Percentiles rank a stretch among this genome's conserved stretches.
Conservation (phyloP, 129 eudicot species). For the Heracleum sosnowskyi region DNA sequence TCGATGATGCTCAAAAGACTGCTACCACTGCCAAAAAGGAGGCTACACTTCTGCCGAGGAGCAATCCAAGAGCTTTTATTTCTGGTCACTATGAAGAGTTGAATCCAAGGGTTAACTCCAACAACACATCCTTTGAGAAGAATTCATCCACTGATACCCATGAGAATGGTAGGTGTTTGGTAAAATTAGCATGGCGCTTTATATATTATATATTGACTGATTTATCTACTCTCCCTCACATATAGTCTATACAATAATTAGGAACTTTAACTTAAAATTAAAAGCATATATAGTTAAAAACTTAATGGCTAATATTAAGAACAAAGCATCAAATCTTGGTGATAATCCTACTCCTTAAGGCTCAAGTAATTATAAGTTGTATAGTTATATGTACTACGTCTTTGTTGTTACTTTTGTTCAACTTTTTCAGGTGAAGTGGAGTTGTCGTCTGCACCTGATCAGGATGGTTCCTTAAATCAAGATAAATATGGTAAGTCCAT, state of each 20-base stretch:
- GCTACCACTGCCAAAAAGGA: conserved; percentile 8
- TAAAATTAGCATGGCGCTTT: neutral
- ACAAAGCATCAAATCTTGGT: neutral
- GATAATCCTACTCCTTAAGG: neutral
- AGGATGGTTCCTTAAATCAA: neutral
- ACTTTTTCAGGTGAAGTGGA: conserved; percentile 4
- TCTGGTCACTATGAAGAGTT: conserved; percentile 16
- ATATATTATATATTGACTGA: neutral
- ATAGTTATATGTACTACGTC: neutral
- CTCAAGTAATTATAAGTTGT: neutral
- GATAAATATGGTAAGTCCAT: conserved; percentile 13
- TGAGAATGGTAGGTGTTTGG: conserved; percentile 18
- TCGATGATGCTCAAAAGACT: conserved; percentile 21
- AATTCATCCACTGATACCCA: conserved; percentile 10
- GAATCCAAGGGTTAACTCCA: conserved; percentile 10
- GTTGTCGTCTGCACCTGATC: neutral
- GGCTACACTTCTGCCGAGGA: conserved; percentile 38
- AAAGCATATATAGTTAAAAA: too few relatives aligned
- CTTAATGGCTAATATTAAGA: neutral
- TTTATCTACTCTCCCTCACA: neutral
- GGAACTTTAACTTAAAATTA: neutral
- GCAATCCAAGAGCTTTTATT: conserved; percentile 48
- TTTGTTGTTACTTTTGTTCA: neutral
- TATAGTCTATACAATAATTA: neutral
- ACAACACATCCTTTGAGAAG: conserved; percentile 13